phyloP scores from a whole-genome alignment of 345 rosid species.

The Brassica juncea region DNA sequence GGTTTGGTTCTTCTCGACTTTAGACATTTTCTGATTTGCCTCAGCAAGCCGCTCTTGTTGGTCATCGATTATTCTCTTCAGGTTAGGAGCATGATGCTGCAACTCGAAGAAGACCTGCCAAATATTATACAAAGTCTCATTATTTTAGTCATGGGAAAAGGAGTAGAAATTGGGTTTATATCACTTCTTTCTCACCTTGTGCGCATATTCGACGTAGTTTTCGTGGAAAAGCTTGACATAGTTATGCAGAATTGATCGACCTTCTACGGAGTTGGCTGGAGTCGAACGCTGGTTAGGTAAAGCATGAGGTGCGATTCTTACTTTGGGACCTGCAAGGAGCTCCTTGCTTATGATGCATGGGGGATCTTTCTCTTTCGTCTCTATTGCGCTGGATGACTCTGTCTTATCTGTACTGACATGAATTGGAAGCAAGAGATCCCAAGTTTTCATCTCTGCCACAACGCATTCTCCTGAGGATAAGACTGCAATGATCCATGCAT shows the following conservation, averaged over 20 bases:
- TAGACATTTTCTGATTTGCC: slow-evolving; percentile 61
- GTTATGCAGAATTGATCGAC: slow-evolving; percentile 77
- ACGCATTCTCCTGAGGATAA: slow-evolving; percentile 70
- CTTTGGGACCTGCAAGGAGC: slow-evolving; percentile 81
- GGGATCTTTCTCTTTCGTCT: slow-evolving; percentile 49
- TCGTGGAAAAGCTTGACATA: slow-evolving; percentile 92
- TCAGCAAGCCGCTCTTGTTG: slow-evolving; percentile 64
- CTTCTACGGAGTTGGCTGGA: slow-evolving; percentile 89
- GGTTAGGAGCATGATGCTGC: slow-evolving; percentile 84
- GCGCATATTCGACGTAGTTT: slow-evolving; percentile 92
- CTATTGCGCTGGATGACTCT: slow-evolving; percentile 38
- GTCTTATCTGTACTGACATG: slow-evolving; percentile 50
- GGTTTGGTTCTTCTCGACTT: slow-evolving; percentile 66
- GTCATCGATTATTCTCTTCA: slow-evolving; percentile 74
- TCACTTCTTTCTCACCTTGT: slow-evolving; percentile 65
- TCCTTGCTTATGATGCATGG: slow-evolving; percentile 82
- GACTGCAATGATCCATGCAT: slow-evolving; percentile 79
- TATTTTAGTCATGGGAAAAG: neutral
- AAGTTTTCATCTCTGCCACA: slow-evolving; percentile 84
- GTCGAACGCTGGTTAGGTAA: slow-evolving; percentile 70
- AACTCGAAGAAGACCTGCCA: slow-evolving; percentile 79
- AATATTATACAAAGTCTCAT: neutral
- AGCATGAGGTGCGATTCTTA: slow-evolving; percentile 72
- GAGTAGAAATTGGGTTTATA: slow-evolving; percentile 7
- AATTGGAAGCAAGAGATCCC: slow-evolving; percentile 82